Conservation (phyloP, 768 basidiomycete genomes). For the Phaeolepiota aurea region DNA sequence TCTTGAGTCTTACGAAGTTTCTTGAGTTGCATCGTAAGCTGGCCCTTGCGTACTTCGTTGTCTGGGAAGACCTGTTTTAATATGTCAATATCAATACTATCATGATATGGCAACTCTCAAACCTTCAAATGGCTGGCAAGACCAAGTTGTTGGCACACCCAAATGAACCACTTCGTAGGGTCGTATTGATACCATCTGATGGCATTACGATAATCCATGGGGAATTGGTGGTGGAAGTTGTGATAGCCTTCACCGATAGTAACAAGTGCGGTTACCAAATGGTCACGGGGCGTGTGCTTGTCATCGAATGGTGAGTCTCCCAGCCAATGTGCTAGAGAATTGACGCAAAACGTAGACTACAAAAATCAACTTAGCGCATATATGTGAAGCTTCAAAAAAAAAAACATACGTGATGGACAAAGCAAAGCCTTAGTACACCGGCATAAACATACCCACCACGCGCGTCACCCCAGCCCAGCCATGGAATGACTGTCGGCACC, state of each 20-base stretch:
- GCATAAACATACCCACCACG: constrained; percentile 83
- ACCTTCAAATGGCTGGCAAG: constrained; percentile 68
- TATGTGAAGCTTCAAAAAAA: constrained; percentile 5
- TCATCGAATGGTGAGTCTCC: constrained; percentile 91
- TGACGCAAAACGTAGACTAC: constrained; percentile 93
- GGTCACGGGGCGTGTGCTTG: constrained; percentile 90
- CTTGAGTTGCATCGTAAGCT: constrained; percentile 92
- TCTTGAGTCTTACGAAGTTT: constrained; percentile 75
- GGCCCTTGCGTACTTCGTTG: constrained; percentile 73
- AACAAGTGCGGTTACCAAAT: constrained; percentile 79
- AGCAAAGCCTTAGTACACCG: constrained; percentile 65
- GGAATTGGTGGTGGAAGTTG: constrained; percentile 97
- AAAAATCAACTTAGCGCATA: constrained; percentile 7
- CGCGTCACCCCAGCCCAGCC: constrained; percentile 80
- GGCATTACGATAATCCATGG: constrained; percentile 95
- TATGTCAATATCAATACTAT: too few species aligned
- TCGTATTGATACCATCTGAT: constrained; percentile 94
- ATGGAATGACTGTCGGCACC: constrained; percentile 72
- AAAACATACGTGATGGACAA: constrained; percentile 77
- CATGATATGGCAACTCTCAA: too few species aligned
- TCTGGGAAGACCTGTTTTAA: constrained; percentile 35
- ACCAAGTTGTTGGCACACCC: constrained; percentile 47
- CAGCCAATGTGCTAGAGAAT: constrained; percentile 95
- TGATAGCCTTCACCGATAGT: constrained; percentile 97
- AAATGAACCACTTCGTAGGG: constrained; percentile 91